These are phyloP conservation scores for Epichloe sibirici DNA, from an alignment of 2,329 filamentous ascomycete genomes.

Conservation along the genomic window DNA sequence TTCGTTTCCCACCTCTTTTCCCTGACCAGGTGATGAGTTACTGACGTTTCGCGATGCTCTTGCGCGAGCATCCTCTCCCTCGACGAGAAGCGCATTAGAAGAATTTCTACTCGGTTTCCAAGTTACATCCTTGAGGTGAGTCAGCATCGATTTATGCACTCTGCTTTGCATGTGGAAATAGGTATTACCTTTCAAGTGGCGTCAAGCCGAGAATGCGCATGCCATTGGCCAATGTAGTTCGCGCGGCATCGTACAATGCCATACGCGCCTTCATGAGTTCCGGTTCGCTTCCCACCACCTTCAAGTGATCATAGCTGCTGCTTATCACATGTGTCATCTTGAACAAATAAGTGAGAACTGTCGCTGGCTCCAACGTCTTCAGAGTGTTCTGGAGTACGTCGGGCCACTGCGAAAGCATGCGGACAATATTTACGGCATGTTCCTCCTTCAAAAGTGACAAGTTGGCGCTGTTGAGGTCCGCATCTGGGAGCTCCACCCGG, in stretches of 20 bases:
- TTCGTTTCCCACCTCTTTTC: neutral
- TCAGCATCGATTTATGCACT: neutral
- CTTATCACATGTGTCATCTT: conserved; percentile 75
- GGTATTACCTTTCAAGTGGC: conserved; percentile 49
- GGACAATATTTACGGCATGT: conserved; percentile 61
- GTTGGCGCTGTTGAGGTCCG: conserved; percentile 52
- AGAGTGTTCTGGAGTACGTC: conserved; percentile 75
- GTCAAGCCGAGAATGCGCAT: conserved; percentile 71
- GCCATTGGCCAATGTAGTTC: conserved; percentile 67
- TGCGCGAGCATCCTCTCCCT: no score
- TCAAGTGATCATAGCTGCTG: conserved; percentile 69
- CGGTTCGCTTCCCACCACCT: conserved; percentile 67
- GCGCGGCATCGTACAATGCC: conserved; percentile 58
- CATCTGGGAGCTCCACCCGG: conserved; percentile 38
- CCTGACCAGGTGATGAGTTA: neutral
- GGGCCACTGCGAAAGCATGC: conserved; percentile 72
- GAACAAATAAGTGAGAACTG: conserved; percentile 52
- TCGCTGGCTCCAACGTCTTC: conserved; percentile 66
- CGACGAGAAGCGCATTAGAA: no score
- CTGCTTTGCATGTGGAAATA: neutral
- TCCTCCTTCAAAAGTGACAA: conserved; percentile 56
- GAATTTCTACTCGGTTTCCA: no score
- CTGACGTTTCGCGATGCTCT: neutral
- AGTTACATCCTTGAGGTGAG: conserved; percentile 4
- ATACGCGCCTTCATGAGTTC: conserved; percentile 45